Conservation (phyloP, 768 basidiomycete genomes). For the Boletellus emodensis region DNA sequence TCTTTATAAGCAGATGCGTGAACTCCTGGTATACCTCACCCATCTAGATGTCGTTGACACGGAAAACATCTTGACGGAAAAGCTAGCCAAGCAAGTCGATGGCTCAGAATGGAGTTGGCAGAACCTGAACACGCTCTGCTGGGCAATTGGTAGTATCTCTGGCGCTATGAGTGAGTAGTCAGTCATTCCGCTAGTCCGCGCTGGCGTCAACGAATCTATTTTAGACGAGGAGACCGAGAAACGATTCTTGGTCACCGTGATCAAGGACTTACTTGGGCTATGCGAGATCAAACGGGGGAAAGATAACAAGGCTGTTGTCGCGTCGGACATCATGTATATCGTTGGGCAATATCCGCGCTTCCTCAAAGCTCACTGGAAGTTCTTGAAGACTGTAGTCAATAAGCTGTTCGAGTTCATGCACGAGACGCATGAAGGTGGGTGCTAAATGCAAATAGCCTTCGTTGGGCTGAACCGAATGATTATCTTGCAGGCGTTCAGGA, state of each 20-base stretch:
- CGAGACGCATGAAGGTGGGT: conserved; percentile 90
- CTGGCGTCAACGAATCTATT: background rate
- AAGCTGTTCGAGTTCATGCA: conserved; percentile 99
- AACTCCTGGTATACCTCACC: conserved; percentile 94
- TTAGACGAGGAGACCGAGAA: conserved; percentile 98
- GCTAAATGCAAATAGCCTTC: background rate
- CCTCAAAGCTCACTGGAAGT: conserved; percentile 99
- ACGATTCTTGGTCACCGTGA: conserved; percentile 97
- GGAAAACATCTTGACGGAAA: conserved; percentile 96
- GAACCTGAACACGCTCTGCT: conserved; percentile 97
- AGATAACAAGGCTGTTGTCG: conserved; percentile 99
- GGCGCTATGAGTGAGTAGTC: conserved; percentile 90
- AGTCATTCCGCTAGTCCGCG: background rate
- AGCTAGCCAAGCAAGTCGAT: conserved; percentile 95
- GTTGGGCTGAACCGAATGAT: conserved; percentile 2
- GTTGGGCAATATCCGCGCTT: conserved; percentile 99
- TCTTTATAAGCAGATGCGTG: conserved; percentile 98
- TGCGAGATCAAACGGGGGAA: conserved; percentile 99
- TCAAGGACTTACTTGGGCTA: conserved; percentile 95
- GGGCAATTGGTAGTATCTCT: conserved; percentile 99
- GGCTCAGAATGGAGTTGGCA: conserved; percentile 99
- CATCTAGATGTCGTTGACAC: conserved; percentile 96
- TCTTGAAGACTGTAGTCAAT: conserved; percentile 99
- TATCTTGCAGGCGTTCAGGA: conserved; percentile 82
- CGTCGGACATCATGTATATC: conserved; percentile 96